Base-by-base conservation (phyloP, 2,329 filamentous ascomycete species). In the Hymenotorrendiella dingleyae region DNA sequence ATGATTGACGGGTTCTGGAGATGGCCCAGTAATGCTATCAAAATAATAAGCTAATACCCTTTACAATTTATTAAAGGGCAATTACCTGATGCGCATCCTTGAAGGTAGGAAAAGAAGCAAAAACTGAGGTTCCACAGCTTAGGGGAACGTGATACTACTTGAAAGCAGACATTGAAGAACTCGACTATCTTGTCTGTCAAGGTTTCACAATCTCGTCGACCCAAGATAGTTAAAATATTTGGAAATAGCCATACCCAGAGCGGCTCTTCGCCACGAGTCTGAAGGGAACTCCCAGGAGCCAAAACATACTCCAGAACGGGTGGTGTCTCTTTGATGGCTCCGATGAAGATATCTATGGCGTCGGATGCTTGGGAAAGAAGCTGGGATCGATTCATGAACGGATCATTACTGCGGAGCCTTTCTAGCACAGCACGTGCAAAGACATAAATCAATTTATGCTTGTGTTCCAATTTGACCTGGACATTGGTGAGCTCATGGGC, bases 401-500 rank as follows among this genome's bases (percentile, higher is more conserved):
- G 80, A 54, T 89, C 78, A 54, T 88, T 78, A 58, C 77, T 72
- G 50, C 74, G 73, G 35, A 86, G 71, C 33, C 73, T 73, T 53
- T 89, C 84, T 10, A 96, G 70, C 17, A 88, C 84, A 45, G 87
- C 85, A 58, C 86, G 82, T 37, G 84, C 74, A 54, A 93, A 85
- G 49, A 95, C 84, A 58, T 86, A 89, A 40, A 95, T 82, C 37
- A 96, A 75, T 64, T 89, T 85, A 56, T 89, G 84, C 54, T 94
- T 91, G 60, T 94, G 82, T 38, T 82, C 75, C 33, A 85, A 66
- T 52, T 84, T 81, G 33, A 85, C 80, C 49, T 82, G 76, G 2
- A 71, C 58, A 10, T 77, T 74, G 23, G 65, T 47, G 33, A 66
- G 63, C 30, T 62, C 65, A 28, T 64, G 59, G 33, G 63, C 59